Conservation (phyloP, 345 rosid species). For the Physaria fendleri region DNA sequence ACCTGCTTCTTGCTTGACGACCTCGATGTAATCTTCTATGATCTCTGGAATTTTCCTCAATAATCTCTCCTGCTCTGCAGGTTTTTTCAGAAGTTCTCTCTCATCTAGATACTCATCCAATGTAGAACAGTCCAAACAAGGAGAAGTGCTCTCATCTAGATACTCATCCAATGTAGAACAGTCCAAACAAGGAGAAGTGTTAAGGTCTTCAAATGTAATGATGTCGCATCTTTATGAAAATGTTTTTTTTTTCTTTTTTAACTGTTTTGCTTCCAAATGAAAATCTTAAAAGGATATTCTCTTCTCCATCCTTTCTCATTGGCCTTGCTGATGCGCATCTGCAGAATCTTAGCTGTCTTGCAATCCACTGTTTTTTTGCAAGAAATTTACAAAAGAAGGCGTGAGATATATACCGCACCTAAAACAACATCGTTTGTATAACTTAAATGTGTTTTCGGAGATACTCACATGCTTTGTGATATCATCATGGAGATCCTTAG, state of each 20-base stretch:
- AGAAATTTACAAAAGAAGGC: background rate
- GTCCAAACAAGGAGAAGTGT: background rate
- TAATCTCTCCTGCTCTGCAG: slow-evolving; percentile 29
- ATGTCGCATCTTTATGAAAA: background rate
- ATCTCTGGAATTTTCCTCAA: slow-evolving; percentile 15
- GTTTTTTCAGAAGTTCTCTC: slow-evolving; percentile 24
- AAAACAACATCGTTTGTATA: background rate
- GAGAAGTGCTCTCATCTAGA: slow-evolving; percentile 25
- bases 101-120: slow-evolving; percentile 23
- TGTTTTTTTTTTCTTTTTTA: background rate
- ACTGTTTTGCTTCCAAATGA: no score
- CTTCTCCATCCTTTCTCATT: slow-evolving; percentile 30
- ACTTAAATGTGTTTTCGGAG: background rate
- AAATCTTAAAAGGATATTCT: slow-evolving; percentile 28
- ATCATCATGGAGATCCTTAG: slow-evolving; percentile 25
- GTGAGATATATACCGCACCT: slow-evolving; percentile 11
- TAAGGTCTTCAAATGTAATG: slow-evolving; percentile 16
- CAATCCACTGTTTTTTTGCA: slow-evolving; percentile 24
- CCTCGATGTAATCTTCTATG: slow-evolving; percentile 22
- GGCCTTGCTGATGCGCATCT: slow-evolving; percentile 26
- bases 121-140: no score
- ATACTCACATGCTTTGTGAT: slow-evolving; percentile 31
- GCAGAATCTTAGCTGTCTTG: slow-evolving; percentile 22
- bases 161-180: slow-evolving; percentile 24
- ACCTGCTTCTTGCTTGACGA: background rate